phyloP scores from a whole-genome alignment of 441 rosid species.

The Erodium moschatum region DNA sequence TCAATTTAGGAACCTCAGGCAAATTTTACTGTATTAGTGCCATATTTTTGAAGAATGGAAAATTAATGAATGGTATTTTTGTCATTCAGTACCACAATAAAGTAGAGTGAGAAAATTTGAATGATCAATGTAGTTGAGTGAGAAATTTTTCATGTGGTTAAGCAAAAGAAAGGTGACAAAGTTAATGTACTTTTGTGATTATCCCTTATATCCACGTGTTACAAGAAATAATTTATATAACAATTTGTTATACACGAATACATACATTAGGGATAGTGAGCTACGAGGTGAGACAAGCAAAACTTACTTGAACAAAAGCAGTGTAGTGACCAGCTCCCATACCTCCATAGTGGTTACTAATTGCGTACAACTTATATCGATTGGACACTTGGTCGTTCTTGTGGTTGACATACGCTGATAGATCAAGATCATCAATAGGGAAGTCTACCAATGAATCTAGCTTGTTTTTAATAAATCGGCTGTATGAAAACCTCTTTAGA shows the following conservation, averaged over 20 bases:
- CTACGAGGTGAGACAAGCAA: not conserved
- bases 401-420: constrained; percentile 44
- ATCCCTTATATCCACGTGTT: not conserved
- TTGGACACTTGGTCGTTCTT: constrained; percentile 34
- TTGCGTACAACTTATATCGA: constrained; percentile 61
- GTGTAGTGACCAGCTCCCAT: constrained; percentile 86
- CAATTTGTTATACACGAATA: not conserved
- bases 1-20: too few relatives aligned
- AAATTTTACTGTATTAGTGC: too few relatives aligned
- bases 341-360: constrained; percentile 71
- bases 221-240: not conserved
- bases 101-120: too few relatives aligned
- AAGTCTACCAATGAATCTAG: constrained; percentile 68
- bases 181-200: too few relatives aligned
- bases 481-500: constrained; percentile 65
- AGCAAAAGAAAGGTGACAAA: too few relatives aligned
- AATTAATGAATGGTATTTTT: too few relatives aligned
- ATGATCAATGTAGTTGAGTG: too few relatives aligned
- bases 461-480: constrained; percentile 57
- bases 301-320: constrained; percentile 72
- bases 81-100: too few relatives aligned
- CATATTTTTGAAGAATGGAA: too few relatives aligned
- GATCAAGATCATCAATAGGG: constrained; percentile 59
- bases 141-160: too few relatives aligned
- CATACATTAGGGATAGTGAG: not conserved